A percentile compares a stretch with the other conserved stretches of the same genome.
These are phyloP conservation scores for Candida tammaniensis DNA, from an alignment of 805 yeast genomes.

Conservation along the genomic window DNA sequence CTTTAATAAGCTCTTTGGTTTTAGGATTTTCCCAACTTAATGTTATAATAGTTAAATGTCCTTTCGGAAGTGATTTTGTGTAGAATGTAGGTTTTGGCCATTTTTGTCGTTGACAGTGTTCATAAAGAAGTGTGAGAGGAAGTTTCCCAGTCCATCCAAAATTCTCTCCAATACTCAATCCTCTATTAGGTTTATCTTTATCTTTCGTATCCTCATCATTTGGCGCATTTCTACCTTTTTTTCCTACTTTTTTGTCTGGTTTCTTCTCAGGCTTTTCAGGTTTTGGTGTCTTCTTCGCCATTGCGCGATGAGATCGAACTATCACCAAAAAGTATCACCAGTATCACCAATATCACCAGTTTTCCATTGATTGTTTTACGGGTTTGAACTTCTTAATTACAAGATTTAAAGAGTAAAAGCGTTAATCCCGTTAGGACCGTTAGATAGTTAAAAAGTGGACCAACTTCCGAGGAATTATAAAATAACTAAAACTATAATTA, in stretches of 20 bases:
- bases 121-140: constrained; percentile 83
- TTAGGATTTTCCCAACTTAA: constrained; percentile 78
- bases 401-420: too few relatives aligned
- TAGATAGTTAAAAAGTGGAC: too few relatives aligned
- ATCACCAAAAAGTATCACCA: background rate
- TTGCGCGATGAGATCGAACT: constrained; percentile 2
- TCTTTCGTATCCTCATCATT: background rate
- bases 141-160: constrained; percentile 93
- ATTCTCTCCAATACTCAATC: constrained; percentile 48
- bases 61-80: constrained; percentile 47
- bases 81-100: constrained; percentile 88
- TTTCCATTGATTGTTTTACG: too few relatives aligned
- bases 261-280: constrained; percentile 4
- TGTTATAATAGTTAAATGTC: constrained; percentile 63
- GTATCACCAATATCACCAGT: background rate
- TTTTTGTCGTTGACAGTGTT: constrained; percentile 80
- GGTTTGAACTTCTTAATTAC: too few relatives aligned
- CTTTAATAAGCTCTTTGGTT: constrained; percentile 61
- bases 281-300: constrained; percentile 10
- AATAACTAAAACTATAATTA: too few relatives aligned
- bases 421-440: too few relatives aligned
- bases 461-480: too few relatives aligned
- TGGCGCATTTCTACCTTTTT: constrained; percentile 4
- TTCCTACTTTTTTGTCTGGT: constrained; percentile 6
- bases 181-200: constrained; percentile 34